Evolutionary conservation across 441 rosid species (phyloP), one percentile per base, ranked within the genome.

Genomic region (Populus trichocarpa): DNA sequence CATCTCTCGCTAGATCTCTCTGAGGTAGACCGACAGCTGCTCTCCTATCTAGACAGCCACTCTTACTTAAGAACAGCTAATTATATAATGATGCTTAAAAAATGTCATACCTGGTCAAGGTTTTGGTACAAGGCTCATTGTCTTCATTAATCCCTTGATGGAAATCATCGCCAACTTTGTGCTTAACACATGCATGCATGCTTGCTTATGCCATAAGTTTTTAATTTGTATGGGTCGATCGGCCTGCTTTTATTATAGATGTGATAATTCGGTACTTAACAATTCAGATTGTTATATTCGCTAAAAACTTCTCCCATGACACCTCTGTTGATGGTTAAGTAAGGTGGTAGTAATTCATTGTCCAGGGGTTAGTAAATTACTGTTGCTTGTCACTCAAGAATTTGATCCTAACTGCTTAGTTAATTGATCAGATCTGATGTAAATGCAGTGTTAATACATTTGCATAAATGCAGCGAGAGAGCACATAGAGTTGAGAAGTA

Each of bases 41-140:
- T 35, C 8, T 5, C 6, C 38, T 35, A 35, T 35, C 8, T 35
- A 4, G 46, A 69, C 79, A 83, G 78, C 86, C 70, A 80, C 68
- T 20, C 76, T 74, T 75, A 14, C 75, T 79, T 74, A 73, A 69
- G 69, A 81, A 82, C 86, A 79, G 76, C 83, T 30, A 30, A 30
- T 30, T 30, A 30, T 30, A 3, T 81, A 80, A 78, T 78, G 28
- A 57, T 77, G 73, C 77, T 65, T 86, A 70, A 77, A 78, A 73
- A 46, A 76, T 46, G 16, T 33, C 61, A 71, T 22, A 66, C 67
- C 67, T 65, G 79, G 76, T 20, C n/a, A 5, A 71, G 61, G 46
- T 35, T 36, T 63, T 75, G 53, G 20, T 64, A 26, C 64, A 64
- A 73, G 33, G 69, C 73, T 1, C 23, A 2, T 67, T 78, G 73